phyloP scores from a whole-genome alignment of 345 rosid genomes.

The Populus nigra region DNA sequence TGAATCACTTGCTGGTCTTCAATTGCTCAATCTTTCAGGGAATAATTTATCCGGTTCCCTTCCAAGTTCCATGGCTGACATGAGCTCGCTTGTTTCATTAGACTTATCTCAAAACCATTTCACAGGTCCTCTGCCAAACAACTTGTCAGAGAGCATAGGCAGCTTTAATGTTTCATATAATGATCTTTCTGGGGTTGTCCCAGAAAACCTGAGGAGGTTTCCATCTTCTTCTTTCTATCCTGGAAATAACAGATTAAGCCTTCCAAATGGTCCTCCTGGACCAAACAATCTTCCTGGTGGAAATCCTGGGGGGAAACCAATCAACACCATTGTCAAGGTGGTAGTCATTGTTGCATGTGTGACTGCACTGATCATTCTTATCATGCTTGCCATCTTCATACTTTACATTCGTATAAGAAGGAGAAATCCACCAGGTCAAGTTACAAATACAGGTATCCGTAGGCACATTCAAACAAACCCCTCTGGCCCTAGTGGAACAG shows the following conservation, averaged over 20 bases:
- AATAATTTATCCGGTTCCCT: slow-evolving; percentile 84
- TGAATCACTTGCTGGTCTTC: slow-evolving; percentile 63
- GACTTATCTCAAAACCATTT: slow-evolving; percentile 79
- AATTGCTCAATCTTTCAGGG: slow-evolving; percentile 67
- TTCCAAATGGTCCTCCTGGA: slow-evolving; percentile 56
- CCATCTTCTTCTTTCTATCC: slow-evolving; percentile 81
- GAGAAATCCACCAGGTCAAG: slow-evolving; percentile 44
- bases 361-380: slow-evolving; percentile 60
- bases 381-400: slow-evolving; percentile 70
- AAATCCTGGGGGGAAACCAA: slow-evolving; percentile 49
- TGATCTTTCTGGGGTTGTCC: slow-evolving; percentile 85
- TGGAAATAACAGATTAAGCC: slow-evolving; percentile 57
- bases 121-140: slow-evolving; percentile 72
- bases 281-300: slow-evolving; percentile 35
- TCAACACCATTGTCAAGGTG: slow-evolving; percentile 54
- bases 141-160: slow-evolving; percentile 54
- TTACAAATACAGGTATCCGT: slow-evolving; percentile 43
- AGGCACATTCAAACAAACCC: slow-evolving; percentile 48
- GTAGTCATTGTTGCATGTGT: slow-evolving; percentile 72
- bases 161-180: slow-evolving; percentile 78
- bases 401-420: slow-evolving; percentile 60
- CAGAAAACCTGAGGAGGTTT: slow-evolving; percentile 74
- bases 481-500: slow-evolving; percentile 43
- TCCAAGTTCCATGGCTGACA: slow-evolving; percentile 68
- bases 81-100: slow-evolving; percentile 58